These are phyloP conservation scores for Arthrobotrys musiformis DNA, from an alignment of 2,329 filamentous ascomycete genomes.

Conservation along the genomic window DNA sequence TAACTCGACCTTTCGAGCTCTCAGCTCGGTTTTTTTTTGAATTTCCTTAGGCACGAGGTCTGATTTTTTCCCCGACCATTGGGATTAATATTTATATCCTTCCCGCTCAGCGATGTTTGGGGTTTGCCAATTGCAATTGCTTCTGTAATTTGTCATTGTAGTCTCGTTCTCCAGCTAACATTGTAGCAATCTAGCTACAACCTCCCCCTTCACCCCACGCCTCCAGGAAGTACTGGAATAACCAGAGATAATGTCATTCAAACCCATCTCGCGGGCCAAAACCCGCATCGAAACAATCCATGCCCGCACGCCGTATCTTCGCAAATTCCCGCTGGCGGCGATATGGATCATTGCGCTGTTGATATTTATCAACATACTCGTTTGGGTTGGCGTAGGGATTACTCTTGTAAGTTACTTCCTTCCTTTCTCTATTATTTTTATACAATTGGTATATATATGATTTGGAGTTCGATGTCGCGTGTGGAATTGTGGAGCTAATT, in stretches of 20 bases:
- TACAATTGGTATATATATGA: not conserved
- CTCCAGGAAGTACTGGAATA: too few species aligned
- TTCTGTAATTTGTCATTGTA: too few species aligned
- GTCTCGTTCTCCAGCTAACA: too few species aligned
- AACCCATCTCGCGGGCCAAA: conserved; percentile 22
- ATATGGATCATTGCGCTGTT: conserved; percentile 68
- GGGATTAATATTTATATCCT: too few species aligned
- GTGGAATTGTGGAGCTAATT: conserved; percentile 21
- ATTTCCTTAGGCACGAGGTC: too few species aligned
- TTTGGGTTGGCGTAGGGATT: conserved; percentile 69
- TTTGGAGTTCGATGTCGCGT: not conserved
- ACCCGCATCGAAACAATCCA: conserved; percentile 23
- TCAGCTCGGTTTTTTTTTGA: too few species aligned
- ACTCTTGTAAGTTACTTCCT: conserved; percentile 60
- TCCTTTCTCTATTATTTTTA: not conserved
- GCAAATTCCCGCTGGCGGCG: conserved; percentile 60
- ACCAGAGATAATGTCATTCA: conserved; percentile 8
- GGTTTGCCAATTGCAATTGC: too few species aligned
- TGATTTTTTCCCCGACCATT: too few species aligned
- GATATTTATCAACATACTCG: conserved; percentile 66
- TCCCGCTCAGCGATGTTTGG: too few species aligned
- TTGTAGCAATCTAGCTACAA: too few species aligned
- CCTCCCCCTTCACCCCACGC: too few species aligned
- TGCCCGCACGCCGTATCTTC: conserved; percentile 56
- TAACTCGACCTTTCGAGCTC: too few species aligned